These are phyloP conservation scores for Phytophthora citricola DNA, from an alignment of 352 stramenopile genomes.

Conservation along the genomic window DNA sequence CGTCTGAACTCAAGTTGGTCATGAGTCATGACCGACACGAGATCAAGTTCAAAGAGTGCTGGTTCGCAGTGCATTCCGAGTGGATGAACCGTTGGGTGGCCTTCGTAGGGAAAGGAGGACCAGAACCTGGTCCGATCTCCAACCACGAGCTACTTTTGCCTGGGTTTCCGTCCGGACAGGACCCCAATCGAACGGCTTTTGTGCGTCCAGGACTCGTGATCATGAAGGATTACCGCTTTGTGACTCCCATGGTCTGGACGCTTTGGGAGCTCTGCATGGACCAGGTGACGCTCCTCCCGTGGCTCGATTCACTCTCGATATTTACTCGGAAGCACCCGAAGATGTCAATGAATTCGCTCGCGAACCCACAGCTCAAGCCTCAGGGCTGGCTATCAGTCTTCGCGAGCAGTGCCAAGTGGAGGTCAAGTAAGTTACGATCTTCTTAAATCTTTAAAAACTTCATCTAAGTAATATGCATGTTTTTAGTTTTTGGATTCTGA, in stretches of 20 bases:
- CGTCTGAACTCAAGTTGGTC: constrained; percentile 66
- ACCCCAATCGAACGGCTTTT: constrained; percentile 49
- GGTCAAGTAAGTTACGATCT: constrained; percentile 4
- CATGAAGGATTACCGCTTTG: constrained; percentile 67
- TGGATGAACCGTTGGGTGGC: constrained; percentile 76
- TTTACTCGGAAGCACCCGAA: constrained; percentile 37
- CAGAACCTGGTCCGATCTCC: constrained; percentile 60
- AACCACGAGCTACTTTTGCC: constrained; percentile 63
- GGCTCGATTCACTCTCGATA: constrained; percentile 42
- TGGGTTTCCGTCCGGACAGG: constrained; percentile 17
- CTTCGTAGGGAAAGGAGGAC: constrained; percentile 53
- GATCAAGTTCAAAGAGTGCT: constrained; percentile 61
- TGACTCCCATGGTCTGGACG: constrained; percentile 82
- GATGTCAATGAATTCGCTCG: constrained; percentile 40
- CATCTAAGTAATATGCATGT: too few relatives aligned
- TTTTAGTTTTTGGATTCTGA: too few relatives aligned
- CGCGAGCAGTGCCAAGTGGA: constrained; percentile 50
- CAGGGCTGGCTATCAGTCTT: constrained; percentile 39
- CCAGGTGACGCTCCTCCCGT: constrained; percentile 47
- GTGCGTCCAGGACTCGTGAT: constrained; percentile 49
- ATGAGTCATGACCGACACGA: constrained; percentile 60
- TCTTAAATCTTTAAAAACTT: too few relatives aligned
- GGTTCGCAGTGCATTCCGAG: constrained; percentile 62
- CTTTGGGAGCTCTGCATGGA: constrained; percentile 73
- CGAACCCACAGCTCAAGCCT: constrained; percentile 40